These are phyloP conservation scores for Leccinum angustisporum DNA, from an alignment of 1,284 basidiomycete genomes.

Conservation along the genomic window DNA sequence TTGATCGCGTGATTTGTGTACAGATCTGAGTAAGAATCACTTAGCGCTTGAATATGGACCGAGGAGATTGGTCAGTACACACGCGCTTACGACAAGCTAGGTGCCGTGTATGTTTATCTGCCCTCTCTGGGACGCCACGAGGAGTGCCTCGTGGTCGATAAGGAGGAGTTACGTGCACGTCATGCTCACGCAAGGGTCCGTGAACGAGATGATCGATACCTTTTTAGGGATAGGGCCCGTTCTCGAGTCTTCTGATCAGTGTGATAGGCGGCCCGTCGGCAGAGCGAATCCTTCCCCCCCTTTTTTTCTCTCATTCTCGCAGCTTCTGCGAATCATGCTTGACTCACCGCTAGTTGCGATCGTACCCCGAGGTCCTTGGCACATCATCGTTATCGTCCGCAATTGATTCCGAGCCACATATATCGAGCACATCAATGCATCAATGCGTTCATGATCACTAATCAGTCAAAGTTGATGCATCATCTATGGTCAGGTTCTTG, in stretches of 20 bases:
- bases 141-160: background rate
- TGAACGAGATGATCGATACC: background rate
- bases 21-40: background rate
- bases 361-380: background rate
- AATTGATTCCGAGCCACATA: background rate
- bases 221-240: background rate
- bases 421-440: background rate
- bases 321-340: background rate
- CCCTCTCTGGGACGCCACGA: background rate
- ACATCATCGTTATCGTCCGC: background rate
- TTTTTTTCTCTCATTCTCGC: background rate
- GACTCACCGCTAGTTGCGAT: background rate
- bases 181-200: background rate
- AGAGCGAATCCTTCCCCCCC: background rate
- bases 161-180: background rate
- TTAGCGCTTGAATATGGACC: background rate
- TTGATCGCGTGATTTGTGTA: background rate
- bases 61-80: background rate
- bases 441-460: background rate
- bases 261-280: background rate
- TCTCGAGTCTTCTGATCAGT: background rate
- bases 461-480: background rate
- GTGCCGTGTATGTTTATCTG: background rate
- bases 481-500: background rate
- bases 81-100: background rate